A percentile compares a stretch with the other conserved stretches of the same genome.
Conservation (phyloP, 306 rosid genomes). For the Rosa rugosa region DNA sequence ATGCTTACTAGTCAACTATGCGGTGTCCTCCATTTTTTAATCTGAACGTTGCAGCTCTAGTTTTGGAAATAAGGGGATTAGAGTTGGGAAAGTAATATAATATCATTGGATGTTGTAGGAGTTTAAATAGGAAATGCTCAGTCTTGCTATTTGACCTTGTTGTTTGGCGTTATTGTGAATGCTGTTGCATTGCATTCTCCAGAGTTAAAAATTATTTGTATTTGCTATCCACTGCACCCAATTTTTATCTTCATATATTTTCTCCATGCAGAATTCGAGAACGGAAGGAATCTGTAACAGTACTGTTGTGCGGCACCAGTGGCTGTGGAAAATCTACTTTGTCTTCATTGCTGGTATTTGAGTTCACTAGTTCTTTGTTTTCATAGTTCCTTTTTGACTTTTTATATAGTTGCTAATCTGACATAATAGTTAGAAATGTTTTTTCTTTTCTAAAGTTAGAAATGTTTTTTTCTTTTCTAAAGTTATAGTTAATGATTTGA, state of each 20-base stretch:
- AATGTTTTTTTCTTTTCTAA: neutral
- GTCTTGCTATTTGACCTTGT: neutral
- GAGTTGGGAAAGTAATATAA: neutral
- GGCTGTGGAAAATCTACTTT: conserved; percentile 98
- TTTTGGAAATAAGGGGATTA: neutral
- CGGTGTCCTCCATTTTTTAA: neutral
- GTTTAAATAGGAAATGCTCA: neutral
- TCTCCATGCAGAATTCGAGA: conserved; percentile 71
- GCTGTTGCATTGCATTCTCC: neutral
- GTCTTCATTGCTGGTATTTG: conserved; percentile 89
- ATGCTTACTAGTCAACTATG: conserved; percentile 2
- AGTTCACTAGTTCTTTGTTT: conserved; percentile 27
- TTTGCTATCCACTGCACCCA: neutral
- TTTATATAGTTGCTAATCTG: conserved; percentile 18
- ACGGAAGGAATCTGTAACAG: conserved; percentile 87
- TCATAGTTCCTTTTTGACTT: conserved; percentile 20
- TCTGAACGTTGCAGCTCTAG: neutral
- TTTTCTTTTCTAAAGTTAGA: neutral
- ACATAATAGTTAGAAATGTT: neutral
- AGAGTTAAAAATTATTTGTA: neutral
- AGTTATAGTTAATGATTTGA: neutral
- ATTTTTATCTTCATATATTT: conserved; percentile 13
- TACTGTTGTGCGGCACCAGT: conserved; percentile 91
- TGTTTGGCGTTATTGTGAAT: neutral
- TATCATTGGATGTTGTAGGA: neutral